Evolutionary conservation across 306 rosid species (phyloP), one percentile per base, ranked within the genome.

Genomic region (Pterocarpus santalinus): DNA sequence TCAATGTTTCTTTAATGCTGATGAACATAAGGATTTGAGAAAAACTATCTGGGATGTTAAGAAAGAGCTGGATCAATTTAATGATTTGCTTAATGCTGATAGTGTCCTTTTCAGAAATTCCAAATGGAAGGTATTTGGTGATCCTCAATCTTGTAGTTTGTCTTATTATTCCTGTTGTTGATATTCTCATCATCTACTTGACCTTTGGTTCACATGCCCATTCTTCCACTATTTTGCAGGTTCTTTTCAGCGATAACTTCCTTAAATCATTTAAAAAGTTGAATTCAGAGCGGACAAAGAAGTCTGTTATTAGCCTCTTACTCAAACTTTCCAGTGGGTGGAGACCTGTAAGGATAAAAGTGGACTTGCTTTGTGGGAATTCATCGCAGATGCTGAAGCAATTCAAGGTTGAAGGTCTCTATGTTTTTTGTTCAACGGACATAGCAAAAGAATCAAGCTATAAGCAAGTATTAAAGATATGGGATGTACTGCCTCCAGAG

Each of bases 321-420:
- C 88, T 91, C 43, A 90, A 81, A 69, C 91, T 94, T 78, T 82
- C 98, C 3, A 8, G 46, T 43, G 97, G 98, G 2, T 90, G 98
- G 97, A 91, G 97, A 84, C 95, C 97, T 0, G 90, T 85, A 75
- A 81, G 78, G 73, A 65, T 57, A 1, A 87, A 63, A 16, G 68
- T 79, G 44, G 80, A 83, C 64, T 73, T 84, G n/a, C 73, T 32
- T 68, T 78, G 83, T 86, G 89, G 85, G 34, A 78, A 82, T 72
- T 90, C 97, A 38, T 77, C 87, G 4, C 47, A 74, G 22, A 85
- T 94, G 41, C 75, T 87, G 80, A 89, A 88, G 80, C 82, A 88
- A 57, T 87, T 80, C 81, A 94, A 90, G 83, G 92, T 94, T 34
- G 91, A 80, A 82, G 74, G 80, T 5, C 80, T 87, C 8, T 91